Evolutionary conservation across 2,329 filamentous ascomycete species (phyloP).

Genomic region (Fusarium hostae): DNA sequence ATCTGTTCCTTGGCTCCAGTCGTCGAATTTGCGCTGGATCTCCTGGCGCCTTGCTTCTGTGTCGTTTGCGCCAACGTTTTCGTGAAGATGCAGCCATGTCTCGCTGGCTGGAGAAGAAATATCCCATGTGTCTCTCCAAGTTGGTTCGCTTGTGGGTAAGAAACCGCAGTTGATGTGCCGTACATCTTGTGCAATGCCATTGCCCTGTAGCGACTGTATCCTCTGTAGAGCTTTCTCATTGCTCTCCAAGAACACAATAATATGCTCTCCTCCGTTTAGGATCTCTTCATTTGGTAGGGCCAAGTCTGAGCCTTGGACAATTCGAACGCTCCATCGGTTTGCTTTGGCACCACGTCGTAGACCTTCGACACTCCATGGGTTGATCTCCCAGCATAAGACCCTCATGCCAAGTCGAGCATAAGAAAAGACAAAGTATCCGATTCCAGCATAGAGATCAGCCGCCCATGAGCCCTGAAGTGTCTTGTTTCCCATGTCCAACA

Average conservation of each 20-base stretch:
- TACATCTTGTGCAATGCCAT: constrained; percentile 53
- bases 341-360: constrained; percentile 77
- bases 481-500: constrained; percentile 64
- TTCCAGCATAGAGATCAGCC: constrained; percentile 90
- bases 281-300: constrained; percentile 52
- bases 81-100: constrained; percentile 74
- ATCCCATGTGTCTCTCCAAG: constrained; percentile 64
- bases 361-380: constrained; percentile 87
- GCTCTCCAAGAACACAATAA: constrained; percentile 76
- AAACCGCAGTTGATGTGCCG: constrained; percentile 73
- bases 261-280: constrained; percentile 59
- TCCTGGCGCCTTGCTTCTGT: constrained; percentile 59
- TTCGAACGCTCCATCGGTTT: constrained; percentile 73
- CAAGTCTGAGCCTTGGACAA: constrained; percentile 59
- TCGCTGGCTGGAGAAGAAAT: constrained; percentile 51
- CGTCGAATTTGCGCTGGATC: constrained; percentile 60
- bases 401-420: constrained; percentile 78
- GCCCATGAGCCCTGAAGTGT: constrained; percentile 56
- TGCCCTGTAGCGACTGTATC: constrained; percentile 51
- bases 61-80: constrained; percentile 69
- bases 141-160: constrained; percentile 66
- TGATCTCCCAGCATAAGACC: constrained; percentile 90
- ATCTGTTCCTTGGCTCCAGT: constrained; percentile 45
- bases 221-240: constrained; percentile 65
- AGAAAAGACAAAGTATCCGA: constrained; percentile 92